A percentile compares a stretch with the other conserved stretches of the same genome.
Evolutionary conservation across 352 stramenopile genomes (phyloP).

Genomic region (Phytopythium ostracodes): DNA sequence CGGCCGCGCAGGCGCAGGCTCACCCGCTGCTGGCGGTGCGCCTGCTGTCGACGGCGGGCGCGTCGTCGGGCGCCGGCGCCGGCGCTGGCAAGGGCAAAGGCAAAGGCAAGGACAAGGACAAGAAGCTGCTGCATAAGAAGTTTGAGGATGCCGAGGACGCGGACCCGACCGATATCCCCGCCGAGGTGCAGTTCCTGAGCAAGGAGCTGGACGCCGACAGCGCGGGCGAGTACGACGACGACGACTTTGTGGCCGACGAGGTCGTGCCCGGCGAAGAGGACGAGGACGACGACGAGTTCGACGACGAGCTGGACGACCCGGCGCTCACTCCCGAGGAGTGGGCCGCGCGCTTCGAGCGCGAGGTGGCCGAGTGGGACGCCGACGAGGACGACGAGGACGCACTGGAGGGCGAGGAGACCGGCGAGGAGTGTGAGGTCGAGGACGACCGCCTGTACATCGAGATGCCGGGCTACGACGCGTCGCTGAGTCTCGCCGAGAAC

Average conservation of each 20-base stretch:
- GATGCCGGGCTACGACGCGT: constrained; percentile 67
- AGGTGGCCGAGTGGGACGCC: constrained; percentile 51
- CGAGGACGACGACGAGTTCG: constrained; percentile 25
- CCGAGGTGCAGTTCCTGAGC: constrained; percentile 63
- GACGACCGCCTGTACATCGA: constrained; percentile 73
- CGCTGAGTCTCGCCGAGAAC: constrained; percentile 49
- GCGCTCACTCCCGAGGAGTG: constrained; percentile 50
- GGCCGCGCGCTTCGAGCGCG: constrained; percentile 61
- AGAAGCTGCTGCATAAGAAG: constrained; percentile 54
- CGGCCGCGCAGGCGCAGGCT: neutral
- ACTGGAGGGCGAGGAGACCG: neutral
- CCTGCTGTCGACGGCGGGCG: constrained; percentile 29
- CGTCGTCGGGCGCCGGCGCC: neutral
- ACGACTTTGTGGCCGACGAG: constrained; percentile 32
- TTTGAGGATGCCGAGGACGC: constrained; percentile 53
- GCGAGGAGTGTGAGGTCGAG: constrained; percentile 22
- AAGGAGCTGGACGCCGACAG: constrained; percentile 31
- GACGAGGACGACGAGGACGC: constrained; percentile 24
- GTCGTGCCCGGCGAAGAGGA: constrained; percentile 18
- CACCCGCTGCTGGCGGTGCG: constrained; percentile 14
- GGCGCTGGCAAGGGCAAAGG: constrained; percentile 18
- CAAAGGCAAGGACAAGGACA: constrained; percentile 49
- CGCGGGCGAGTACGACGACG: constrained; percentile 15
- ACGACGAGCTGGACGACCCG: constrained; percentile 19
- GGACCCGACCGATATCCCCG: constrained; percentile 39